Conservation (phyloP, 2,329 filamentous ascomycete species). For the Phialophora chinensis region DNA sequence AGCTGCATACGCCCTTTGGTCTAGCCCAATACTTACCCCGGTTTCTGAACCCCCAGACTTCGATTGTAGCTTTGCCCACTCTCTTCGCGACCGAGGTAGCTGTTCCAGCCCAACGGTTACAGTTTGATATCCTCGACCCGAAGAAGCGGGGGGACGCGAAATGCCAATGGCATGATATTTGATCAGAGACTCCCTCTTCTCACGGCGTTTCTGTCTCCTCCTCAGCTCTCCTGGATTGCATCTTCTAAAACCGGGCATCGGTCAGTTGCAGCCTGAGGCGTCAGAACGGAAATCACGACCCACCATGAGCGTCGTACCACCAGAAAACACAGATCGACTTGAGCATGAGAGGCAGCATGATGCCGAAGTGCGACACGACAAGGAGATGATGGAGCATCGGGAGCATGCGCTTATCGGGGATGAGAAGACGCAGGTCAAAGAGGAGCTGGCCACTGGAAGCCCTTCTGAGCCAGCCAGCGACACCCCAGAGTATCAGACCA, state of each 20-base stretch:
- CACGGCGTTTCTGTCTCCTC: not conserved
- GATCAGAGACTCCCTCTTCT: not conserved
- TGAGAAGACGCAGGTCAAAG: slow-evolving; percentile 11
- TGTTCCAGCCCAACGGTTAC: not conserved
- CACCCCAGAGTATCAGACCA: slow-evolving; percentile 22
- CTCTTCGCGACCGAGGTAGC: slow-evolving; percentile 15
- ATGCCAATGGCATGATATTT: slow-evolving; percentile 12
- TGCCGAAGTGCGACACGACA: slow-evolving; percentile 19
- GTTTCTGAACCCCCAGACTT: not conserved
- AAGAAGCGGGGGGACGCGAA: slow-evolving; percentile 9
- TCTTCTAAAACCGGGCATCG: not conserved
- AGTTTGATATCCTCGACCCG: slow-evolving; percentile 4
- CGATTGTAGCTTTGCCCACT: not conserved
- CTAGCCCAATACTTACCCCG: not conserved
- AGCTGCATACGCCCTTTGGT: not conserved
- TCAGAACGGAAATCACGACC: not conserved
- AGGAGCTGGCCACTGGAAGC: not conserved
- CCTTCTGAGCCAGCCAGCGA: slow-evolving; percentile 11
- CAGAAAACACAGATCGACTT: slow-evolving; percentile 27
- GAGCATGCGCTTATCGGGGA: slow-evolving; percentile 13
- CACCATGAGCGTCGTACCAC: slow-evolving; percentile 29
- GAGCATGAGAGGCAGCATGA: slow-evolving; percentile 28
- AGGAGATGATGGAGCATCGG: slow-evolving; percentile 20
- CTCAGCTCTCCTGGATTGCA: not conserved
- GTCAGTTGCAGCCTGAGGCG: not conserved